These are phyloP conservation scores for Russula brevipes DNA, from an alignment of 768 basidiomycete genomes.

Conservation along the genomic window DNA sequence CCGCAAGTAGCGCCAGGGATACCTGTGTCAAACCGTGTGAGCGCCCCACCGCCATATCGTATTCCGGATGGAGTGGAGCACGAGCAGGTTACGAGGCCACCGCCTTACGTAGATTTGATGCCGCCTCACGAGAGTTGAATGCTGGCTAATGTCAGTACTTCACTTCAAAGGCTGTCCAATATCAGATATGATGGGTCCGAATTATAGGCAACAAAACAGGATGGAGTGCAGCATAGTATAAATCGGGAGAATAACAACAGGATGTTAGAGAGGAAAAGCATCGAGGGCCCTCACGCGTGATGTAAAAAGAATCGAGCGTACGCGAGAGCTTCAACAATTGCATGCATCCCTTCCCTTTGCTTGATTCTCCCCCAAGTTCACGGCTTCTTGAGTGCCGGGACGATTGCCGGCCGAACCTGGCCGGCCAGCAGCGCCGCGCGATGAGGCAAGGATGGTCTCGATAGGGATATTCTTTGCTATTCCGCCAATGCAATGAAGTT, in stretches of 20 bases:
- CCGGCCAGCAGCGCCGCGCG: slow-evolving; percentile 61
- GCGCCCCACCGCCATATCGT: slow-evolving; percentile 79
- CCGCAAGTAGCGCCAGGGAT: slow-evolving; percentile 27
- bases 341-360: slow-evolving; percentile 70
- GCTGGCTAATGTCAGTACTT: slow-evolving; percentile 17
- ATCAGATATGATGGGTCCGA: slow-evolving; percentile 26
- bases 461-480: slow-evolving; percentile 83
- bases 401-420: slow-evolving; percentile 53
- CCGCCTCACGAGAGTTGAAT: slow-evolving; percentile 22
- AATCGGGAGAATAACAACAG: slow-evolving; percentile 24
- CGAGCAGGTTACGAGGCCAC: slow-evolving; percentile 33
- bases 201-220: slow-evolving; percentile 26
- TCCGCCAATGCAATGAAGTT: not conserved
- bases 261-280: slow-evolving; percentile 6
- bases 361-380: slow-evolving; percentile 66
- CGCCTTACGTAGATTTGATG: slow-evolving; percentile 36
- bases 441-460: slow-evolving; percentile 87
- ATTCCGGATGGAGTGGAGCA: slow-evolving; percentile 41
- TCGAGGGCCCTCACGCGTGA: slow-evolving; percentile 4
- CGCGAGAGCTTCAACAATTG: slow-evolving; percentile 55
- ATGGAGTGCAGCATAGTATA: slow-evolving; percentile 26
- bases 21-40: slow-evolving; percentile 25
- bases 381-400: slow-evolving; percentile 47
- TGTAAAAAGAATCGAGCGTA: slow-evolving; percentile 1
- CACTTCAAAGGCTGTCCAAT: slow-evolving; percentile 17